These are phyloP conservation scores for Dorcoceras hygrometricum DNA, from an alignment of 257 asterid genomes.

Conservation along the genomic window DNA sequence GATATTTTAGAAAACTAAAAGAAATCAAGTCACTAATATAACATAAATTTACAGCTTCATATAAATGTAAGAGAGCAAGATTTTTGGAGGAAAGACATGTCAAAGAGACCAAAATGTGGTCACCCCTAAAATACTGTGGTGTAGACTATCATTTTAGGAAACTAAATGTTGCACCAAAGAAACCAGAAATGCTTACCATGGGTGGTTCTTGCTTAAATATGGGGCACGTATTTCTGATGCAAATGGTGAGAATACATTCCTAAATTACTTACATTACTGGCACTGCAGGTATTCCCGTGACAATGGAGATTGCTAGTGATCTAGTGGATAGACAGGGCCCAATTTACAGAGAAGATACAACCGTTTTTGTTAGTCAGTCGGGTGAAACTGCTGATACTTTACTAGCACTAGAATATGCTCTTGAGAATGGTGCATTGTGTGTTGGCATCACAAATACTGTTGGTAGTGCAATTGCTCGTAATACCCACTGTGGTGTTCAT, in stretches of 20 bases:
- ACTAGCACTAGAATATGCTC: slow-evolving; percentile 90
- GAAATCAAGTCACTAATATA: background rate
- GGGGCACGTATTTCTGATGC: background rate
- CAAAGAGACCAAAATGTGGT: background rate
- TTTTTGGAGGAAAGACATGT: background rate
- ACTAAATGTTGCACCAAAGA: background rate
- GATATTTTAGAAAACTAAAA: too few species aligned
- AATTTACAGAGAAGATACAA: slow-evolving; percentile 90
- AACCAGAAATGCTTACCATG: background rate
- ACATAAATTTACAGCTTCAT: background rate
- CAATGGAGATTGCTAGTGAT: slow-evolving; percentile 99
- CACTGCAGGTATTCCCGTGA: slow-evolving; percentile 78
- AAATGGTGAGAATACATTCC: background rate
- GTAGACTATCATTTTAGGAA: background rate
- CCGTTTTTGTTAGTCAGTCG: slow-evolving; percentile 93
- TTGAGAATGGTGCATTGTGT: slow-evolving; percentile 90
- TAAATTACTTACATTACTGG: background rate
- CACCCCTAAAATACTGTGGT: background rate
- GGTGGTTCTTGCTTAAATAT: background rate
- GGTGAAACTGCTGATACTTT: slow-evolving; percentile 98
- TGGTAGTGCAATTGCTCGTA: slow-evolving; percentile 97
- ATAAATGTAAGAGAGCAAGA: background rate
- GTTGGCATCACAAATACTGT: slow-evolving; percentile 98
- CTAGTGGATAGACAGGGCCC: slow-evolving; percentile 97
- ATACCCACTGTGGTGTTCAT: slow-evolving; percentile 95